Conservation (phyloP, 2,329 filamentous ascomycete species). For the Coniella lustricola region DNA sequence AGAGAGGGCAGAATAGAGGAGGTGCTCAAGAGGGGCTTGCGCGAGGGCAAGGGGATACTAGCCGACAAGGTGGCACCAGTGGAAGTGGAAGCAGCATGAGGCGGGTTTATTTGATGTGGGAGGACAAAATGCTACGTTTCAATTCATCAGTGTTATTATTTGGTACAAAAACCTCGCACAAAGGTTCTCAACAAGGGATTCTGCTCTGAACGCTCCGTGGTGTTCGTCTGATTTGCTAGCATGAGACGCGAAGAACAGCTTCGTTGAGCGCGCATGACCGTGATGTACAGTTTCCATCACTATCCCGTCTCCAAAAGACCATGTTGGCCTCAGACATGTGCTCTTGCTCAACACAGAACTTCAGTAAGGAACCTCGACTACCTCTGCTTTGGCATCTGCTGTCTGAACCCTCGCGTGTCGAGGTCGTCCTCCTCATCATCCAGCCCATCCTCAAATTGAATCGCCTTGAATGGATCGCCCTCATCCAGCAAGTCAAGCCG, state of each 20-base stretch:
- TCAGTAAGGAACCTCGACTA: not conserved
- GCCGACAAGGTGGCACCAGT: not conserved
- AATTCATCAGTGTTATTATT: too few species aligned
- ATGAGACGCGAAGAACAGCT: too few species aligned
- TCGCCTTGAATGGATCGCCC: slow-evolving; percentile 58
- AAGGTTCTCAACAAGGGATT: too few species aligned
- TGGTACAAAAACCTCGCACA: too few species aligned
- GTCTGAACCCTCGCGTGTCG: slow-evolving; percentile 41
- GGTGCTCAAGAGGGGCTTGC: slow-evolving; percentile 22
- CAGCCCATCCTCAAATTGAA: slow-evolving; percentile 27
- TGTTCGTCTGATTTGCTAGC: too few species aligned
- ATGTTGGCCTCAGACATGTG: too few species aligned
- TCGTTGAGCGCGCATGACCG: too few species aligned
- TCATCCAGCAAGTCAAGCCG: slow-evolving; percentile 68
- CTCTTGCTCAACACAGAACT: too few species aligned
- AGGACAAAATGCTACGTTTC: not conserved
- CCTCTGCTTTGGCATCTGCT: slow-evolving; percentile 28
- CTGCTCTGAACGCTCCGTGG: too few species aligned
- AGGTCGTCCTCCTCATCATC: slow-evolving; percentile 30
- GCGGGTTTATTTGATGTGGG: too few species aligned
- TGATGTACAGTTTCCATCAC: too few species aligned
- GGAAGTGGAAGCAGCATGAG: not conserved
- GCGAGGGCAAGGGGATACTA: slow-evolving; percentile 14
- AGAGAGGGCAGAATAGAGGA: slow-evolving; percentile 34
- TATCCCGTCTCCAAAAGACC: too few species aligned